Conservation (phyloP, 495 filamentous ascomycete genomes). For the Tuber aestivum region DNA sequence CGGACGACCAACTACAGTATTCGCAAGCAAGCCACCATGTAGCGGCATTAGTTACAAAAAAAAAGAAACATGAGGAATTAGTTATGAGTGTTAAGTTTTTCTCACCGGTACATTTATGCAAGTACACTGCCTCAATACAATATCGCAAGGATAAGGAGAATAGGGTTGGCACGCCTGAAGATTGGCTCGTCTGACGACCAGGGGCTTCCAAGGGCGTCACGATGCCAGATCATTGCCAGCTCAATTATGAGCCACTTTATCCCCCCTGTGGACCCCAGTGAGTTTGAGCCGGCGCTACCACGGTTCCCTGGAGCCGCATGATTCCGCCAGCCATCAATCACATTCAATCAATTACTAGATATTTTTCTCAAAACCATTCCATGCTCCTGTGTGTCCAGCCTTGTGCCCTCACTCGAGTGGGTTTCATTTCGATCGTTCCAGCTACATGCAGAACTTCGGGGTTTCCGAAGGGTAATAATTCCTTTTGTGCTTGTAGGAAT, state of each 20-base stretch:
- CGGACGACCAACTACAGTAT: too few relatives aligned
- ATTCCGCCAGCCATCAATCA: background rate
- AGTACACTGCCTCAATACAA: background rate
- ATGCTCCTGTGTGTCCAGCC: background rate
- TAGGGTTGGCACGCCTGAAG: background rate
- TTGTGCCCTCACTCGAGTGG: background rate
- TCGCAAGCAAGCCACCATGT: too few relatives aligned
- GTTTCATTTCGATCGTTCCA: background rate
- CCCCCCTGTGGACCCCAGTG: background rate
- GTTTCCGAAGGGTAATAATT: background rate
- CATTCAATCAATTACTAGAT: background rate
- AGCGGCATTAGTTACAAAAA: too few relatives aligned
- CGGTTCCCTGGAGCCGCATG: background rate
- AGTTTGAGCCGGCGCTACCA: background rate
- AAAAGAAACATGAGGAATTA: background rate
- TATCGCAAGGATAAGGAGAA: background rate
- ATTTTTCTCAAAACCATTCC: background rate
- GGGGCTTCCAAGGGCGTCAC: background rate
- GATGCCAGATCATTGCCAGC: background rate
- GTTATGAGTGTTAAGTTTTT: background rate
- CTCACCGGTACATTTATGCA: background rate
- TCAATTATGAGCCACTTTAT: background rate
- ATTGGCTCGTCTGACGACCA: background rate
- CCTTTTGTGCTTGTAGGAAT: slow-evolving; percentile 3
- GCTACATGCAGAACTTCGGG: background rate